Evolutionary conservation across 2,329 filamentous ascomycete genomes (phyloP).

Genomic region (Venturia asperata): DNA sequence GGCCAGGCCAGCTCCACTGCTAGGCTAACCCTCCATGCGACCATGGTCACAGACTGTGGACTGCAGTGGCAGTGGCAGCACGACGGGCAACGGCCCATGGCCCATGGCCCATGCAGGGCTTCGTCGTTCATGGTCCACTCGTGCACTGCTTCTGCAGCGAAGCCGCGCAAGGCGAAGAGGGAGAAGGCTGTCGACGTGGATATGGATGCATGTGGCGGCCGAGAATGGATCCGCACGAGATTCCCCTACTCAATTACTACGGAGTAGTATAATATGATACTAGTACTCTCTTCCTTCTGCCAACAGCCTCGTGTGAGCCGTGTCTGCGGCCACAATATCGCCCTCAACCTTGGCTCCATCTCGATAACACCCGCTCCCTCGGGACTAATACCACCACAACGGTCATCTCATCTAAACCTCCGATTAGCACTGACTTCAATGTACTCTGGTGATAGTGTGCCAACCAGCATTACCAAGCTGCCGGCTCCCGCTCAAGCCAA

Average conservation of each 20-base stretch:
- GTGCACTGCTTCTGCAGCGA: background rate
- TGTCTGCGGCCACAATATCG: background rate
- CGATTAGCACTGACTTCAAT: background rate
- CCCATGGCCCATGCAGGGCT: slow-evolving; percentile 5
- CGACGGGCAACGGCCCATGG: slow-evolving; percentile 7
- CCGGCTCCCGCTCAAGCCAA: background rate
- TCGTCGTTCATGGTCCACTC: background rate
- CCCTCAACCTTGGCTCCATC: background rate
- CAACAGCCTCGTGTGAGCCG: background rate
- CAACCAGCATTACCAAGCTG: too few relatives aligned
- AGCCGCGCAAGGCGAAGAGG: background rate
- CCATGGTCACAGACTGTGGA: background rate
- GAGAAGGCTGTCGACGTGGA: background rate
- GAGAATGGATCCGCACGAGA: background rate
- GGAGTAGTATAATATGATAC: background rate
- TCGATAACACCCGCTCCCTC: background rate
- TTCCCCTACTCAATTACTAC: too few relatives aligned
- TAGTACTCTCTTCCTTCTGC: background rate
- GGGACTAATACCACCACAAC: background rate
- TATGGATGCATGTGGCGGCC: background rate
- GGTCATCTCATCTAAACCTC: background rate
- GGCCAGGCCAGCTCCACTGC: background rate
- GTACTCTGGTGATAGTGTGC: too few relatives aligned
- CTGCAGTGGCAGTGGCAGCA: background rate
- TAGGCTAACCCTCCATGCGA: background rate